phyloP scores from a whole-genome alignment of 2,329 filamentous ascomycete species.

The Colletotrichum sp. region DNA sequence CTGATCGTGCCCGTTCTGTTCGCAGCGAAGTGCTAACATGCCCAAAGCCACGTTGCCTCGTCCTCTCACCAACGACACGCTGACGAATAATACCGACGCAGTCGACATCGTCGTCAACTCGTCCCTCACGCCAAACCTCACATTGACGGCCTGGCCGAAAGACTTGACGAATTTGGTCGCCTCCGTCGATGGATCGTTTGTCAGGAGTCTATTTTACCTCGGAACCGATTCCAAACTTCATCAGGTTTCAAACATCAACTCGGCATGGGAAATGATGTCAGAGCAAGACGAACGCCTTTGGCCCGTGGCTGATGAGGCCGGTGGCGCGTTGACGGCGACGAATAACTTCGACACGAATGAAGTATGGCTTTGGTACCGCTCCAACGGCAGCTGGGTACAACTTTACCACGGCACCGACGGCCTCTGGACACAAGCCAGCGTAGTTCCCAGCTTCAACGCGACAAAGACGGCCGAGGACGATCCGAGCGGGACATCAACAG shows the following conservation, averaged over 20 bases:
- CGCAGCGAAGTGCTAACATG: slow-evolving; percentile 16
- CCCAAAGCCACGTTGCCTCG: slow-evolving; percentile 36
- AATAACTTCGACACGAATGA: slow-evolving; percentile 26
- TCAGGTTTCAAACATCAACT: slow-evolving; percentile 30
- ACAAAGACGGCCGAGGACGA: slow-evolving; percentile 13
- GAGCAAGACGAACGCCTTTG: slow-evolving; percentile 28
- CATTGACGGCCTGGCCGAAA: background rate
- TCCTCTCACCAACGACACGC: slow-evolving; percentile 25
- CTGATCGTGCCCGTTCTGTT: background rate
- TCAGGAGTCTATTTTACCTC: slow-evolving; percentile 36
- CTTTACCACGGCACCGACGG: slow-evolving; percentile 30
- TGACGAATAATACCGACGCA: background rate
- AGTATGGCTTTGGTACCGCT: slow-evolving; percentile 38
- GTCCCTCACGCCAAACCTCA: background rate
- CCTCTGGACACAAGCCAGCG: slow-evolving; percentile 31
- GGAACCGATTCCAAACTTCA: slow-evolving; percentile 40
- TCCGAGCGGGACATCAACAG: slow-evolving; percentile 6
- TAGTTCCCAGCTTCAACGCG: slow-evolving; percentile 28
- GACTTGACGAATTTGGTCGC: background rate
- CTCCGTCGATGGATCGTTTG: slow-evolving; percentile 28
- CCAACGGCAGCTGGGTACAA: slow-evolving; percentile 34
- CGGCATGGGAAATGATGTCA: slow-evolving; percentile 29
- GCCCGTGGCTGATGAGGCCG: slow-evolving; percentile 34
- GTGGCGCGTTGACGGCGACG: slow-evolving; percentile 32
- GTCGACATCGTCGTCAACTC: background rate